Evolutionary conservation across 352 stramenopile species (phyloP).

Genomic region (Chrysophaeum taylorii): DNA sequence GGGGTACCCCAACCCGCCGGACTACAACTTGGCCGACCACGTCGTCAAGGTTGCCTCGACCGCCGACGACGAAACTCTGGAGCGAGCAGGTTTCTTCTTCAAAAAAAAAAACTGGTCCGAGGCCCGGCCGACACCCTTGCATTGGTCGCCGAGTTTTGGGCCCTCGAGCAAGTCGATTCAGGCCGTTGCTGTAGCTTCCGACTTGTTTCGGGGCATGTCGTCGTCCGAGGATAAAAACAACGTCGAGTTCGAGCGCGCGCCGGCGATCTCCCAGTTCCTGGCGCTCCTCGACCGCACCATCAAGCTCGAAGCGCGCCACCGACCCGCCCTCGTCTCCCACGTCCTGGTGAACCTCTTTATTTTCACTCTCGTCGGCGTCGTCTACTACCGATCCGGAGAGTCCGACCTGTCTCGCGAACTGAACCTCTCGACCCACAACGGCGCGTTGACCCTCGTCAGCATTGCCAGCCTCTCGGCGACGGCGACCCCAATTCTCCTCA

Average conservation of each 20-base stretch:
- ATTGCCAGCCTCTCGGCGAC: neutral
- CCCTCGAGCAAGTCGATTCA: neutral
- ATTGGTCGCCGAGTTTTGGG: neutral
- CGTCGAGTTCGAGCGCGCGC: neutral
- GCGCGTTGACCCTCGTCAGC: conserved; percentile 14
- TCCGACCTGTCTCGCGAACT: conserved; percentile 4
- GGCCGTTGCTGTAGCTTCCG: neutral
- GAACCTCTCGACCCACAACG: conserved; percentile 8
- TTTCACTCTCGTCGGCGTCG: conserved; percentile 11
- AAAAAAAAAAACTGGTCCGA: neutral
- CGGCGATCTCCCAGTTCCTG: neutral
- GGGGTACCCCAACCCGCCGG: conserved; percentile 37
- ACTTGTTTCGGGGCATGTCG: too few relatives aligned
- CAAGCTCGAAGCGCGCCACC: neutral
- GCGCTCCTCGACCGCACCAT: neutral
- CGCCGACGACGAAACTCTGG: neutral
- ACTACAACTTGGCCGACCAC: conserved; percentile 50
- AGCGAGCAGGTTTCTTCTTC: neutral
- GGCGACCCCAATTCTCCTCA: neutral
- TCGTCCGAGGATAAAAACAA: too few relatives aligned
- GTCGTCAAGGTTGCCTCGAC: conserved; percentile 4
- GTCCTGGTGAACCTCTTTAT: conserved; percentile 18
- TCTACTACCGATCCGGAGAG: conserved; percentile 9
- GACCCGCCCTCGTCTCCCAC: neutral
- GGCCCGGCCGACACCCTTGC: neutral